These are phyloP conservation scores for Hermanozyma aechmeae DNA, from an alignment of 805 yeast species.

Conservation along the genomic window DNA sequence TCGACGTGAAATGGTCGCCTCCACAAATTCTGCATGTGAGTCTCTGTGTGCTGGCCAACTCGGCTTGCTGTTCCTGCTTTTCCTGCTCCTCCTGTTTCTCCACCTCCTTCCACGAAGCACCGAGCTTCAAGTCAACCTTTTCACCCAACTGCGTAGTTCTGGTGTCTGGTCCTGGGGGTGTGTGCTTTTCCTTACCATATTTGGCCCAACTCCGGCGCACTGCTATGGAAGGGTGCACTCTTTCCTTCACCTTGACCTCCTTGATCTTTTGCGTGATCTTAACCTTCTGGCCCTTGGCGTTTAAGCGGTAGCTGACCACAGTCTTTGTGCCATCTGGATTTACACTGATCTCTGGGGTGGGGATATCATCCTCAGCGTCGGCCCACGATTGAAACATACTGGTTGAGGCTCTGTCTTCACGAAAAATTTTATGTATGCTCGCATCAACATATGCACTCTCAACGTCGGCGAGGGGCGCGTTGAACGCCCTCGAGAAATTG, in stretches of 20 bases:
- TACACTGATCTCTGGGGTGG: slow-evolving; percentile 62
- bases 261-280: slow-evolving; percentile 81
- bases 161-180: slow-evolving; percentile 79
- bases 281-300: slow-evolving; percentile 74
- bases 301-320: slow-evolving; percentile 64
- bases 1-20: slow-evolving; percentile 86
- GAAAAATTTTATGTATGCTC: slow-evolving; percentile 6
- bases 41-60: slow-evolving; percentile 30
- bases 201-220: slow-evolving; percentile 79
- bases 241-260: slow-evolving; percentile 68
- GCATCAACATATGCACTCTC: not conserved
- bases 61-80: slow-evolving; percentile 36
- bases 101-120: slow-evolving; percentile 67
- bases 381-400: slow-evolving; percentile 50
- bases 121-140: slow-evolving; percentile 64
- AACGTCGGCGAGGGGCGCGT: not conserved
- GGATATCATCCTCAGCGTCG: slow-evolving; percentile 64
- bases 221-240: slow-evolving; percentile 81
- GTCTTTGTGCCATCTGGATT: slow-evolving; percentile 89
- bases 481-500: not conserved
- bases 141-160: slow-evolving; percentile 87
- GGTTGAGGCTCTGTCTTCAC: slow-evolving; percentile 12
- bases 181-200: slow-evolving; percentile 70
- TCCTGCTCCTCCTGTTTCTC: slow-evolving; percentile 63
- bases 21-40: slow-evolving; percentile 84